phyloP scores from a whole-genome alignment of 306 rosid species.

The Vicia villosa region DNA sequence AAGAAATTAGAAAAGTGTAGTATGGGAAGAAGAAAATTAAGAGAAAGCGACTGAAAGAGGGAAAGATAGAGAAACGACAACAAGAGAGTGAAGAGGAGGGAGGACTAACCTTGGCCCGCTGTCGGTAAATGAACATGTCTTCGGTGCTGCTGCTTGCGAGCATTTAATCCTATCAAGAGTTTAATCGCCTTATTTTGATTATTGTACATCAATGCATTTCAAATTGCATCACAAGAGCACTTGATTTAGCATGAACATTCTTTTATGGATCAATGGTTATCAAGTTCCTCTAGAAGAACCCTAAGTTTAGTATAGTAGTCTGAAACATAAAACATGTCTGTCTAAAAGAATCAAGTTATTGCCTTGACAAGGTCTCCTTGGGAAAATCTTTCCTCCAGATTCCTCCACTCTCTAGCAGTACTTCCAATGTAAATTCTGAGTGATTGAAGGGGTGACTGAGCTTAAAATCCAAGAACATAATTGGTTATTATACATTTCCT shows the following conservation, averaged over 20 bases:
- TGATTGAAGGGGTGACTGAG: neutral
- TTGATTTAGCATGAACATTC: neutral
- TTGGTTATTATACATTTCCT: neutral
- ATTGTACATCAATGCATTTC: neutral
- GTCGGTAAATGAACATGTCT: no score
- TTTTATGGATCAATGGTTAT: neutral
- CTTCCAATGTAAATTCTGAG: neutral
- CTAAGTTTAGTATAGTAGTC: neutral
- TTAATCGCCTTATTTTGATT: neutral
- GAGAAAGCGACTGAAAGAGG: neutral
- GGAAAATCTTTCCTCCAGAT: constrained; percentile 2
- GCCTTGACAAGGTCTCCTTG: neutral
- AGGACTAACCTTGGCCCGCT: neutral
- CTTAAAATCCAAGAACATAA: neutral
- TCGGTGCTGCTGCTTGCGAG: neutral
- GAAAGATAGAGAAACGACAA: neutral
- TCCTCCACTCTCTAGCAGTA: neutral
- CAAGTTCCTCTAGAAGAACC: no score
- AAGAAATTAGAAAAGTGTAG: neutral
- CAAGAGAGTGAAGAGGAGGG: neutral
- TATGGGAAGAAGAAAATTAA: neutral
- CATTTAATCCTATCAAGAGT: neutral
- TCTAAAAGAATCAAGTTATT: neutral
- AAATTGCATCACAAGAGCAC: neutral
- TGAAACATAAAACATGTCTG: neutral